Base-by-base conservation (phyloP, 2,329 filamentous ascomycete genomes). In the Byssothecium circinans region DNA sequence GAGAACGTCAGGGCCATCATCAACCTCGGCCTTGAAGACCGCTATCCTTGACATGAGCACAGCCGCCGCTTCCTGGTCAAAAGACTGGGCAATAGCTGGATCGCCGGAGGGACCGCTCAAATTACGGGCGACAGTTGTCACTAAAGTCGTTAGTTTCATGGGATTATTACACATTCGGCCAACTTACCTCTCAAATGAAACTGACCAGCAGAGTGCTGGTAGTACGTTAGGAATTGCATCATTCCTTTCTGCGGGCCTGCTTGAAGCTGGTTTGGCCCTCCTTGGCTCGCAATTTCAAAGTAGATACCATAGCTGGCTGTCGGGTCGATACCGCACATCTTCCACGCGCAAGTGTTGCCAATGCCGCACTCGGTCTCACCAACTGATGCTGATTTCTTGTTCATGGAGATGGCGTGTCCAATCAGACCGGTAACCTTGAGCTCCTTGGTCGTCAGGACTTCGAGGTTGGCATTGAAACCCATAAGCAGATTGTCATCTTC, bases 1-100 rank as follows among this genome's bases (percentile, higher is more conserved):
- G 46, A 99, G 81, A 20, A 99, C 92, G 72, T 99, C 94, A n/a
- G 94, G 94, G 0, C 94, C 94, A 68, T 99, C 94, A 61, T 99
- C 94, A 20, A 97, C 91, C 69, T 99, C 94, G 1, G 94, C 91
- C 77, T 97, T 99, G 80, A 96, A 99, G 40, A 97, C 94, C 8
- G 94, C 94, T 71, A 99, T 99, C 57, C 94, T 84, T n/a, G 92
- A 95, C 94, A 99, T 99, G 36, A 99, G 82, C 15, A 97, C 94
- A 18, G 94, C 94, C 3, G 94, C 91, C 35, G 94, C 94, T 78
- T 99, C 94, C 71, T 99, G 94, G 60, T 99, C 94, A 69, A 99
- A 99, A 0, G 92, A 96, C 63, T 96, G 92, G 7, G 94, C 91
- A 60, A 99, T 89, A 8, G 91, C 89, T 20, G 92, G 91, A 68